Evolutionary conservation across 176 grass and related monocot species (phyloP), one percentile per base, ranked within the genome.

Genomic region (Aegilops bicornis): DNA sequence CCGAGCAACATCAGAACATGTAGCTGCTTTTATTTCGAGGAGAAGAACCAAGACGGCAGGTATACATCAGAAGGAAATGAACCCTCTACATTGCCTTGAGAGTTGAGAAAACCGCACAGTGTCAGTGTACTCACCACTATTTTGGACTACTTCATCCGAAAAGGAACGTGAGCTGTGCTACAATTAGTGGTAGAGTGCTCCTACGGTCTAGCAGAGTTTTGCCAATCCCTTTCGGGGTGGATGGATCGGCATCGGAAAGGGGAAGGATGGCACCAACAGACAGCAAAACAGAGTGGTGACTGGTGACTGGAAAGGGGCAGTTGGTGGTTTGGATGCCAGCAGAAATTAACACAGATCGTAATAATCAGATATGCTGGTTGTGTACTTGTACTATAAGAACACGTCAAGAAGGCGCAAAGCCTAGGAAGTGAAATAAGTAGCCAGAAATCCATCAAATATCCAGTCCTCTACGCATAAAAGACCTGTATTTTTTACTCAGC

Each of bases 11-110:
- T 60, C 69, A 60, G n/a, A 72, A 20, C 29, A 16, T 83, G 16
- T 15, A 6, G 9, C 50, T 40, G 48, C n/a, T 60, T 83, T 83
- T 73, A 73, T 70, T 71, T 71, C 50, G n/a, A 59, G 64, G 31
- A 61, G 68, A 69, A 56, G 65, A 72, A 83, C 48, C 48, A 36
- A 60, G 15, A 42, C 67, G 27, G 15, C 48, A 29, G 32, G 48
- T 59, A 25, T 39, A 83, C 52, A 60, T 72, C 67, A 83, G 14
- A 71, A 37, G 48, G n/a, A 40, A 83, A 72, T 60, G 22, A 9
- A 59, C 13, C 48, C 48, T 37, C 10, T 33, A 20, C 25, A 59
- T 58, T 13, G 32, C 48, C 52, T 37, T 22, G 5, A 71, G 52
- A 72, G 33, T 37, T 42, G 9, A 71, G 35, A 39, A 59, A 72